Evolutionary conservation across 345 rosid genomes (phyloP), one percentile per base, ranked within the genome.

Genomic region (Hibiscus trionum): DNA sequence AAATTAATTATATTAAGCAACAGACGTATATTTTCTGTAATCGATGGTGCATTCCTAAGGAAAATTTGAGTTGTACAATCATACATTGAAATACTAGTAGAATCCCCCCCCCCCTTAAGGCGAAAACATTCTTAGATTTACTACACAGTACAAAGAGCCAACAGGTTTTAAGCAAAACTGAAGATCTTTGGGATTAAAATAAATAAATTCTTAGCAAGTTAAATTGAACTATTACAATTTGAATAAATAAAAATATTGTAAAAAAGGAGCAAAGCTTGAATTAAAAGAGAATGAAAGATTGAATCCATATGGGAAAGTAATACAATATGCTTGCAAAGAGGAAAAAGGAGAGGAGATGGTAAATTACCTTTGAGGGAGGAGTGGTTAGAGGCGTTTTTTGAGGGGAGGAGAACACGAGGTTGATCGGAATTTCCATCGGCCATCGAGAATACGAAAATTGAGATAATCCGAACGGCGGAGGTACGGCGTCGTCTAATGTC

Each of bases 321-420:
- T 21, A 21, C 24, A 21, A 21, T 21, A 21, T 21, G 27, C 49
- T 7, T 33, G 46, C 14, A 33, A 37, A 37, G 8, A 39, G 44
- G 39, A 59, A 58, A 58, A 58, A 11, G 26, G 16, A 24, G 16
- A 11, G 7, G 4, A 59, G 35, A 53, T 31, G 42, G 63, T 15
- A 55, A 46, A 27, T 47, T 26, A 77, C 74, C 71, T 73, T 69
- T 77, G 65, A 39, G 10, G 73, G 75, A 71, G 42, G 72, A 70
- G 35, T 44, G 37, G 37, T 35, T 35, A 0, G 37, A 35, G 37
- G 37, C 37, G 7, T 5, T 35, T 35, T 35, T 4, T 6, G 37
- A 35, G 37, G 37, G 37, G 37, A 35, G 37, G 37, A 35, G 37
- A 35, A 35, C 37, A 35, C 7, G 37, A 35, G 7, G 37, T 35